These are phyloP conservation scores for Serendipita sp. DNA, from an alignment of 768 basidiomycete genomes.

Conservation along the genomic window DNA sequence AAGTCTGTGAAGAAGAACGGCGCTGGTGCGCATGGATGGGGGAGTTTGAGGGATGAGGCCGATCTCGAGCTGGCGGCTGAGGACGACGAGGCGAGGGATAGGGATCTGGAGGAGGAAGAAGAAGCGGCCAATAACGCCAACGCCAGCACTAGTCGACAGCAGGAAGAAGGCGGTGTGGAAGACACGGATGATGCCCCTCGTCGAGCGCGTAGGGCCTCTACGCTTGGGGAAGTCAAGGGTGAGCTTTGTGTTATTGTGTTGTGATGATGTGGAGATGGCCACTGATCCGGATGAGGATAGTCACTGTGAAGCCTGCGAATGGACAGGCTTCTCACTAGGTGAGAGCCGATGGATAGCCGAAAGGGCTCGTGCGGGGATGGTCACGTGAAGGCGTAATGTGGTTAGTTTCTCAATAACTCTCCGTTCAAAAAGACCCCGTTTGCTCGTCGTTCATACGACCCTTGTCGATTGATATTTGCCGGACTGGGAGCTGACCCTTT, in stretches of 20 bases:
- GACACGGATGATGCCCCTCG: background rate
- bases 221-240: slow-evolving; percentile 4
- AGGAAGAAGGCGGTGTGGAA: background rate
- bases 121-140: slow-evolving; percentile 9
- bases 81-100: slow-evolving; percentile 39
- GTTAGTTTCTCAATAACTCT: too few relatives aligned
- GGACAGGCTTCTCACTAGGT: background rate
- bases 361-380: too few relatives aligned
- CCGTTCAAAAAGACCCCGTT: too few relatives aligned
- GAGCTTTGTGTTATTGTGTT: background rate
- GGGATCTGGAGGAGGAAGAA: slow-evolving; percentile 23
- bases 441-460: too few relatives aligned
- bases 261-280: background rate
- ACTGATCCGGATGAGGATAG: background rate
- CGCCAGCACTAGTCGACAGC: too few relatives aligned
- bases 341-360: too few relatives aligned
- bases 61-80: slow-evolving; percentile 42
- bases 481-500: too few relatives aligned
- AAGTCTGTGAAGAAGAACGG: slow-evolving; percentile 61
- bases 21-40: slow-evolving; percentile 78
- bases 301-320: background rate
- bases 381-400: too few relatives aligned
- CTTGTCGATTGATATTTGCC: too few relatives aligned
- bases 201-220: background rate
- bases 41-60: slow-evolving; percentile 46